These are phyloP conservation scores for Stenocarpella maydis DNA, from an alignment of 2,329 filamentous ascomycete genomes.

Conservation along the genomic window DNA sequence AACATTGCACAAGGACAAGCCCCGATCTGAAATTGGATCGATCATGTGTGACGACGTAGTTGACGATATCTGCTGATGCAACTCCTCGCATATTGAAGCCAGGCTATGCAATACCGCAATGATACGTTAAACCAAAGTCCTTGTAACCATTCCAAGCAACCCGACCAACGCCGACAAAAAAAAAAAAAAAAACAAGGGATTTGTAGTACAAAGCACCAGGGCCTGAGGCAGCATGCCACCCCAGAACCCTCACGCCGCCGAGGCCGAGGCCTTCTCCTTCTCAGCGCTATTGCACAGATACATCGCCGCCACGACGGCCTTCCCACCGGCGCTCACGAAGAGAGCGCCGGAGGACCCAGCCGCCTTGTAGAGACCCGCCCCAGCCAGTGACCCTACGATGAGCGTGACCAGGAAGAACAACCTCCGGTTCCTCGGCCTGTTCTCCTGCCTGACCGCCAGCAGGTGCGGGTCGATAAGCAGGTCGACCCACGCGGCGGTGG, in stretches of 20 bases:
- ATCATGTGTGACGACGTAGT: neutral
- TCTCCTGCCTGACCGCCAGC: constrained; percentile 49
- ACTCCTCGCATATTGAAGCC: neutral
- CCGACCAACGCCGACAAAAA: neutral
- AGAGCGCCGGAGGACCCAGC: constrained; percentile 54
- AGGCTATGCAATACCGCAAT: neutral
- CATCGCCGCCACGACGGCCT: constrained; percentile 54
- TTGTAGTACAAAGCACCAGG: neutral
- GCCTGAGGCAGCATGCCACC: too few relatives aligned
- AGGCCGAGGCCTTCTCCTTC: constrained; percentile 36
- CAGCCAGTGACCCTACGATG: constrained; percentile 57
- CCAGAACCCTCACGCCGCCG: constrained; percentile 10
- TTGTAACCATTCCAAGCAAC: neutral
- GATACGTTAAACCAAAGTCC: neutral
- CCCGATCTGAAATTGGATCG: neutral
- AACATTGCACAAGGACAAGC: neutral
- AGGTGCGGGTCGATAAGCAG: constrained; percentile 63
- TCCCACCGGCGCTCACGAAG: constrained; percentile 54
- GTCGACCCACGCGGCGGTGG: constrained; percentile 69
- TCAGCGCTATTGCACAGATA: constrained; percentile 53
- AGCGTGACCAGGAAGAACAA: constrained; percentile 58
- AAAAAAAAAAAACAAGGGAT: too few relatives aligned
- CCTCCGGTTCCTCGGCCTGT: constrained; percentile 59
- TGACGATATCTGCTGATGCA: constrained; percentile 2
- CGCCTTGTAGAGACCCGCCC: constrained; percentile 57